A percentile compares a stretch with the other conserved stretches of the same genome.
phyloP scores from a whole-genome alignment of 177 flowering plant genomes.

The Tripterygium wilfordii region DNA sequence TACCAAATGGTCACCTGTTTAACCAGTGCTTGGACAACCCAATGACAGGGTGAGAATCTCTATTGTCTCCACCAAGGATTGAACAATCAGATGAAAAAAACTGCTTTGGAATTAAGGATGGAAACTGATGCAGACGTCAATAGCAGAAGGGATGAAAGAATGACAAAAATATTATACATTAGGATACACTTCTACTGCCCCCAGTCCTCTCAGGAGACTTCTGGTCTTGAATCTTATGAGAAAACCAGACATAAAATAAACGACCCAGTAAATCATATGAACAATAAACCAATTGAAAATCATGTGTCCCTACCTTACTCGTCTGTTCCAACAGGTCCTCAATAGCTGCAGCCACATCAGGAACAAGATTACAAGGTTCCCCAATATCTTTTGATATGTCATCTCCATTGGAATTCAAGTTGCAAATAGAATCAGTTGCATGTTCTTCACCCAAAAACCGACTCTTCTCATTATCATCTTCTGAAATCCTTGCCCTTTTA shows the following conservation, averaged over 20 bases:
- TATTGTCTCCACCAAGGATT: conserved; percentile 40
- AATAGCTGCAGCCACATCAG: conserved; percentile 91
- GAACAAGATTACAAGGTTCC: conserved; percentile 36
- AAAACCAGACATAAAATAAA: conserved; percentile 15
- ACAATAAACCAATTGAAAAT: background rate
- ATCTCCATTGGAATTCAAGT: conserved; percentile 17
- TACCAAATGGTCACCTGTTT: conserved; percentile 44
- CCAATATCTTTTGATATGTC: conserved; percentile 16
- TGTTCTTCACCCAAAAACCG: conserved; percentile 11
- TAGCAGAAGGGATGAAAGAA: conserved; percentile 1
- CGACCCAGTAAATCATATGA: conserved; percentile 1
- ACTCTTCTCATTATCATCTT: conserved; percentile 16
- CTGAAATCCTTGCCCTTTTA: conserved; percentile 47
- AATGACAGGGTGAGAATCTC: conserved; percentile 37
- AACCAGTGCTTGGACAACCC: conserved; percentile 58
- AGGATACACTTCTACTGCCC: conserved; percentile 70
- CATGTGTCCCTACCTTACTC: conserved; percentile 52
- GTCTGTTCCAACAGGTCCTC: conserved; percentile 89
- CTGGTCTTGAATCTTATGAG: conserved; percentile 58
- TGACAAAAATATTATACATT: background rate
- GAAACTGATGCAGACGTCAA: conserved; percentile 7
- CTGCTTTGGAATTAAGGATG: conserved; percentile 48
- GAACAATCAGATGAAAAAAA: conserved; percentile 53
- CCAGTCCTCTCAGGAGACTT: conserved; percentile 40
- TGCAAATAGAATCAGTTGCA: conserved; percentile 9